phyloP scores from a whole-genome alignment of 768 basidiomycete genomes.

The Cyathus striatus region DNA sequence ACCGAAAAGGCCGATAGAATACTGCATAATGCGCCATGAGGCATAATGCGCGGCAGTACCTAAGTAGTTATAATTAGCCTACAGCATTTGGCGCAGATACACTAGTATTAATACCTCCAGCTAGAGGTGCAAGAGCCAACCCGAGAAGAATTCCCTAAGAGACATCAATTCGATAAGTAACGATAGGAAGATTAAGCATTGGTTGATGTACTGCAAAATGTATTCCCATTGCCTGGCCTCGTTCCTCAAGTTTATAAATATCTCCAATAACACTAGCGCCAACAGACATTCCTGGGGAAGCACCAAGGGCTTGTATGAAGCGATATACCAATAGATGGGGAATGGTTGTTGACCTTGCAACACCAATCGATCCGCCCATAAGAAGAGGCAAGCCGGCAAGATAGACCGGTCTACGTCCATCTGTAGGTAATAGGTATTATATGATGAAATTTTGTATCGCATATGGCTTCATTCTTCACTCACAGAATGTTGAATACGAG shows the following conservation, averaged over 20 bases:
- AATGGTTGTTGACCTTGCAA: constrained; percentile 36
- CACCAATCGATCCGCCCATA: constrained; percentile 53
- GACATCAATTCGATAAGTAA: too few species aligned
- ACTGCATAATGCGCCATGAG: constrained; percentile 64
- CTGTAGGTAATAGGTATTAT: constrained; percentile 19
- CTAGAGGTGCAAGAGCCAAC: constrained; percentile 53
- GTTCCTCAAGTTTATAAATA: constrained; percentile 53
- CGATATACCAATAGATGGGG: constrained; percentile 51
- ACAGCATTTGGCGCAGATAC: background rate
- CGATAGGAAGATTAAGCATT: too few species aligned
- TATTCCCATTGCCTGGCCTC: constrained; percentile 34
- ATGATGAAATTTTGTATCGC: background rate
- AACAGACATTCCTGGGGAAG: constrained; percentile 45
- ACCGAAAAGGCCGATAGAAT: constrained; percentile 33
- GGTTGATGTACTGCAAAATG: constrained; percentile 32
- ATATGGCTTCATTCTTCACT: background rate
- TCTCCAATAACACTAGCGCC: constrained; percentile 56
- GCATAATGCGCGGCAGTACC: constrained; percentile 49
- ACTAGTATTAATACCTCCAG: constrained; percentile 36
- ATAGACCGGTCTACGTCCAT: constrained; percentile 58
- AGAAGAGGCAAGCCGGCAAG: constrained; percentile 57
- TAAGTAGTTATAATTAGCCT: constrained; percentile 11
- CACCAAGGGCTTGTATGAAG: constrained; percentile 59
- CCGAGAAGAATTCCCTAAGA: constrained; percentile 48
- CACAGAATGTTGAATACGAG: background rate